Conservation (phyloP, 805 yeast genomes). For the Pichia californica region DNA sequence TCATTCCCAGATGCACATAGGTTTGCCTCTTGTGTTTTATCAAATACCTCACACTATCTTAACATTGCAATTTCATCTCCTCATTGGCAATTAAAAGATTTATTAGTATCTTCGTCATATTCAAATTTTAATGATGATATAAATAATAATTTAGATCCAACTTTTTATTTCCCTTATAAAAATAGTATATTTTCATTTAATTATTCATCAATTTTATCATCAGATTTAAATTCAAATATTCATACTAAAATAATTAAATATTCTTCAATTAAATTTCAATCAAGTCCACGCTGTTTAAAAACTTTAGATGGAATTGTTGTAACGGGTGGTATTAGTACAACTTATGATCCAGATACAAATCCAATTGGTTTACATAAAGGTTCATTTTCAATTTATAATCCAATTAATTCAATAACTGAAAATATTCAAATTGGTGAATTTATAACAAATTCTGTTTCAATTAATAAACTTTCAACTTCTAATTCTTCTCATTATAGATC, state of each 20-base stretch:
- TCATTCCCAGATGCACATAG: background rate
- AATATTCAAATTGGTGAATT: conserved; percentile 66
- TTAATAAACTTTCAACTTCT: conserved; percentile 38
- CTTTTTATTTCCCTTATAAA: conserved; percentile 50
- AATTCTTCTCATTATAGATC: conserved; percentile 38
- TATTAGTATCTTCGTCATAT: conserved; percentile 46
- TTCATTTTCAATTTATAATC: conserved; percentile 50
- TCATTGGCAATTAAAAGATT: conserved; percentile 81
- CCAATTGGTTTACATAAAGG: conserved; percentile 39
- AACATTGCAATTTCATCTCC: conserved; percentile 11
- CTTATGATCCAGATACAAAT: background rate
- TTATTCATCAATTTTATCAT: background rate
- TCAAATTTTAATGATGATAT: background rate
- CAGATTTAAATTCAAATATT: background rate
- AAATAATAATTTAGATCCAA: background rate
- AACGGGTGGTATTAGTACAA: conserved; percentile 38
- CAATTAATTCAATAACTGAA: conserved; percentile 38
- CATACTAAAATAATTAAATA: conserved; percentile 3
- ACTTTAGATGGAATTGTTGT: conserved; percentile 45
- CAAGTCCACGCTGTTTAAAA: conserved; percentile 58
- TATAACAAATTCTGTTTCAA: conserved; percentile 73
- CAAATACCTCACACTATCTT: conserved; percentile 1
- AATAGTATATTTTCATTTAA: conserved; percentile 35
- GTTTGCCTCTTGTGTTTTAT: conserved; percentile 1
- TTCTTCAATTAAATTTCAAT: conserved; percentile 31